phyloP scores from a whole-genome alignment of 2,329 filamentous ascomycete species.

The Graphilbum fragrans region DNA sequence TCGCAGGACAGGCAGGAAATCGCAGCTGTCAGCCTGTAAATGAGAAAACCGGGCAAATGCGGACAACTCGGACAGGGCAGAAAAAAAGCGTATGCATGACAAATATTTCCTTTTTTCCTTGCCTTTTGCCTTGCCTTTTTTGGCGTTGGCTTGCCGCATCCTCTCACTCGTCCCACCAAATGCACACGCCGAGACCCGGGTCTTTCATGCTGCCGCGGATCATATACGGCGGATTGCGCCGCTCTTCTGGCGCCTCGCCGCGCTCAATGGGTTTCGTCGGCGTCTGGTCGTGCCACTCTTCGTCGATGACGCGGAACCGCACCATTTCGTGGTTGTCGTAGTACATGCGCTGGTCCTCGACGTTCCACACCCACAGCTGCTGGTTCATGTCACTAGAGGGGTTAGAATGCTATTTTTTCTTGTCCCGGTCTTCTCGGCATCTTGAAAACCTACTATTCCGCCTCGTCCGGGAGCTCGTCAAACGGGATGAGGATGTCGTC shows the following conservation, averaged over 20 bases:
- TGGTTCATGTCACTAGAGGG: constrained; percentile 54
- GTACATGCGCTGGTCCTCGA: constrained; percentile 62
- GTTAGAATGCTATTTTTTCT: constrained; percentile 12
- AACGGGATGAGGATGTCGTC: constrained; percentile 78
- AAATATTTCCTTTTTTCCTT: too few species aligned
- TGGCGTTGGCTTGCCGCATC: too few species aligned
- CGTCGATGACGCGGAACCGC: constrained; percentile 71
- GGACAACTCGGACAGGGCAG: too few species aligned
- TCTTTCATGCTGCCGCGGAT: constrained; percentile 55
- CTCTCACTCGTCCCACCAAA: constrained; percentile 32
- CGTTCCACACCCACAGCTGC: constrained; percentile 74
- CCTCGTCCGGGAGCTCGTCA: constrained; percentile 61
- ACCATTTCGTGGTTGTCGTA: constrained; percentile 88
- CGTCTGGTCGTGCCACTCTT: constrained; percentile 85
- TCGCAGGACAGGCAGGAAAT: too few species aligned
- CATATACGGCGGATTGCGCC: constrained; percentile 58
- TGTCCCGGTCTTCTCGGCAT: neutral
- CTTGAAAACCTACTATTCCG: constrained; percentile 58
- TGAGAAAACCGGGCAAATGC: too few species aligned
- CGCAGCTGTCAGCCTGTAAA: too few species aligned
- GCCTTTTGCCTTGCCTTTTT: neutral
- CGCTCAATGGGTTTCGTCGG: constrained; percentile 54
- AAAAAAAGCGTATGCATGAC: too few species aligned
- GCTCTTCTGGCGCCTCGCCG: constrained; percentile 41
- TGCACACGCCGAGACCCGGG: constrained; percentile 47